These are phyloP conservation scores for Mycena galericulata DNA, from an alignment of 768 basidiomycete genomes.

Conservation along the genomic window DNA sequence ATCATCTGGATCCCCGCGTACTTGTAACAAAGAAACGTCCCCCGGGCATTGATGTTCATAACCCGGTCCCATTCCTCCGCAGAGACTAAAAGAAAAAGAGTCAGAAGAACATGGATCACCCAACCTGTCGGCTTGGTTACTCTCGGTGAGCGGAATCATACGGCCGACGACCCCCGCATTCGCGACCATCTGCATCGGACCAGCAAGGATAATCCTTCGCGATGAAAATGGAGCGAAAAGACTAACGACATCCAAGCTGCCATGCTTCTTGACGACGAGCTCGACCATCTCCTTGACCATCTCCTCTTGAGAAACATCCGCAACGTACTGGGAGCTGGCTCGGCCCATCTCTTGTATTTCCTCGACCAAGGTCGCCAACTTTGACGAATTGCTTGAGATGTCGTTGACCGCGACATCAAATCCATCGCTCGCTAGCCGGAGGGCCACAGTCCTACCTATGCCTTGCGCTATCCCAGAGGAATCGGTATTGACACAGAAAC, in stretches of 20 bases:
- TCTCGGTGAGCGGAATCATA: not conserved
- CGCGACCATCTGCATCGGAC: slow-evolving; percentile 43
- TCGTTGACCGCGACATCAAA: slow-evolving; percentile 56
- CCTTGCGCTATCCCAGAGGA: slow-evolving; percentile 45
- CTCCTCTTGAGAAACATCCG: slow-evolving; percentile 49
- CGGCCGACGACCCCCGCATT: slow-evolving; percentile 40
- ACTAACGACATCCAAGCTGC: slow-evolving; percentile 42
- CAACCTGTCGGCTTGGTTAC: not conserved
- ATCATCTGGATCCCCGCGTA: slow-evolving; percentile 53
- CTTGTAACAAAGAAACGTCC: slow-evolving; percentile 50
- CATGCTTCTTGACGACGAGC: slow-evolving; percentile 40
- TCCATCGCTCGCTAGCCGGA: slow-evolving; percentile 55
- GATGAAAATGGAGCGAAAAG: not conserved
- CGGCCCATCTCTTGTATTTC: slow-evolving; percentile 41
- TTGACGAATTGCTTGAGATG: slow-evolving; percentile 38
- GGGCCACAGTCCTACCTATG: slow-evolving; percentile 56
- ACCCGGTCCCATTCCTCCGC: slow-evolving; percentile 40
- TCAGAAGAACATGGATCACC: not conserved
- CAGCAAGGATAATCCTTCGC: not conserved
- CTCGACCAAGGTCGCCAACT: slow-evolving; percentile 38
- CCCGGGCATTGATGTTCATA: slow-evolving; percentile 45
- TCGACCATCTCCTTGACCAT: slow-evolving; percentile 51
- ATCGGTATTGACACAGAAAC: too few relatives aligned
- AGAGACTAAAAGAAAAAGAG: slow-evolving; percentile 10
- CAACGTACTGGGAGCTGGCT: slow-evolving; percentile 31